Evolutionary conservation across 306 rosid species (phyloP).

Genomic region (Lathyrus tuberosus): DNA sequence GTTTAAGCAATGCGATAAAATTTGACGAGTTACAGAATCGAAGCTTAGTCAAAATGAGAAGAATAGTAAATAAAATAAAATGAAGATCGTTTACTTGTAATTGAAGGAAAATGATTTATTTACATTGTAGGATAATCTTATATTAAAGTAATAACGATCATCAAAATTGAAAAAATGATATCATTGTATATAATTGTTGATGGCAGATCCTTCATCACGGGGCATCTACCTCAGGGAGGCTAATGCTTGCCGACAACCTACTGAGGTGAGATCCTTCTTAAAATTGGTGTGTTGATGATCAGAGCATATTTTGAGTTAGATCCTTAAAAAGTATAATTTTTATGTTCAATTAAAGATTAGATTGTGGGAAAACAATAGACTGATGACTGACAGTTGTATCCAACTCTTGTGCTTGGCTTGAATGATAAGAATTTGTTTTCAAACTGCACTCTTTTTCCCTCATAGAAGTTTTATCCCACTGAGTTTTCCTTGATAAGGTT

Average conservation of each 20-base stretch:
- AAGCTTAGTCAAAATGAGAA: slow-evolving; percentile 10
- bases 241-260: slow-evolving; percentile 65
- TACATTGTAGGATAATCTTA: slow-evolving; percentile 11
- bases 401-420: slow-evolving; percentile 20
- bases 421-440: slow-evolving; percentile 15
- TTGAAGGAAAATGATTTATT: slow-evolving; percentile 12
- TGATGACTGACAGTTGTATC: slow-evolving; percentile 12
- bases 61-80: not conserved
- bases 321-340: slow-evolving; percentile 28
- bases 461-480: too few relatives aligned
- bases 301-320: slow-evolving; percentile 14
- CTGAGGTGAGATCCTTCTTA: slow-evolving; percentile 70
- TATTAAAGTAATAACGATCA: slow-evolving; percentile 9
- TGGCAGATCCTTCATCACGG: slow-evolving; percentile 71
- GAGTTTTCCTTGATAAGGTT: too few relatives aligned
- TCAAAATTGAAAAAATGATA: slow-evolving; percentile 21
- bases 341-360: slow-evolving; percentile 24
- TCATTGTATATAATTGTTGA: slow-evolving; percentile 40
- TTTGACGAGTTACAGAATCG: not conserved
- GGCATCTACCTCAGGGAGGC: slow-evolving; percentile 95
- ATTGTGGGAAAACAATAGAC: slow-evolving; percentile 21
- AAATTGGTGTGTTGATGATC: slow-evolving; percentile 32
- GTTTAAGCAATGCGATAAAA: slow-evolving; percentile 8
- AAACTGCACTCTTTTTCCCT: too few relatives aligned
- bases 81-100: slow-evolving; percentile 15